Evolutionary conservation across 257 asterid species (phyloP).

Genomic region (Echites panduratus): DNA sequence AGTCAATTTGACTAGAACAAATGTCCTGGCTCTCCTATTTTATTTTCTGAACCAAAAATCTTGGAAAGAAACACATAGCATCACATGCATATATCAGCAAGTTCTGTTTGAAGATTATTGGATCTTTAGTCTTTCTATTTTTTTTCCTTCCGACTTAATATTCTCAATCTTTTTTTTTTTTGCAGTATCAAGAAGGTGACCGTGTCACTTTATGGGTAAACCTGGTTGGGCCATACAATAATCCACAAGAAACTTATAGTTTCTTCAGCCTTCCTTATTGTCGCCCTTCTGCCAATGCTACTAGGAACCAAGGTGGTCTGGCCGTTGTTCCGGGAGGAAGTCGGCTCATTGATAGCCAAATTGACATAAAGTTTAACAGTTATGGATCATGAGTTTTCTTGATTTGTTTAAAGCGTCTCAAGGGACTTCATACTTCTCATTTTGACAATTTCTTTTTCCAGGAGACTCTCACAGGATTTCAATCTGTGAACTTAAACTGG

Average conservation of each 20-base stretch:
- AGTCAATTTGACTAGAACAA: no score
- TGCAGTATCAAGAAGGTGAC: constrained; percentile 61
- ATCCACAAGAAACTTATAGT: constrained; percentile 80
- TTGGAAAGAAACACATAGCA: no score
- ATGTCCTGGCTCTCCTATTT: no score
- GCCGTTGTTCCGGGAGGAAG: constrained; percentile 76
- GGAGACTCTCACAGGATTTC: constrained; percentile 45
- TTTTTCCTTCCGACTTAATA: neutral
- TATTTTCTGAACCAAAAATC: no score
- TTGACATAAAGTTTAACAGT: constrained; percentile 65
- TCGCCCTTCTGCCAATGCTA: constrained; percentile 38
- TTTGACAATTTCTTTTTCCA: constrained; percentile 20
- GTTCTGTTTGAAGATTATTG: no score
- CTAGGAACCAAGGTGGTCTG: constrained; percentile 66
- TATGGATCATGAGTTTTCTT: constrained; percentile 15
- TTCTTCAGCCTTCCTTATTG: constrained; percentile 74
- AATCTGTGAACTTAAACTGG: constrained; percentile 58
- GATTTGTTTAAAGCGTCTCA: neutral
- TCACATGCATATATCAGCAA: no score
- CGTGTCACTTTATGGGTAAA: constrained; percentile 62
- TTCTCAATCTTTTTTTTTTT: constrained; percentile 9
- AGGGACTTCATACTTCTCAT: constrained; percentile 4
- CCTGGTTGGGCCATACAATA: constrained; percentile 75
- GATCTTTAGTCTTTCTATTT: no score
- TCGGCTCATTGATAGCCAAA: constrained; percentile 68